phyloP scores from a whole-genome alignment of 495 filamentous ascomycete genomes.

The Tuber umbilicatum region DNA sequence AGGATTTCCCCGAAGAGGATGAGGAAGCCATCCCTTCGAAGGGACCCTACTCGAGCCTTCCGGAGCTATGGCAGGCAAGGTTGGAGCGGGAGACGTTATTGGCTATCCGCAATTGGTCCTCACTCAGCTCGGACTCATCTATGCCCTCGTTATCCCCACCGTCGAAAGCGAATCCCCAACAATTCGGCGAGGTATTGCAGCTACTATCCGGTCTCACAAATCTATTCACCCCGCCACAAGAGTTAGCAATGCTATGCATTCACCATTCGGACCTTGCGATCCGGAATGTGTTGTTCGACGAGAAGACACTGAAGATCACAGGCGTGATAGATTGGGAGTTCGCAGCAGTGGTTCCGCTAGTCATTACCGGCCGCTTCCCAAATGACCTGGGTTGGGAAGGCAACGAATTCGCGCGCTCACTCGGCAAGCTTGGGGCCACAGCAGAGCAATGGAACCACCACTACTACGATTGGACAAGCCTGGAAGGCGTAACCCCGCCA shows the following conservation, averaged over 20 bases:
- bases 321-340: constrained; percentile 43
- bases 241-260: constrained; percentile 40
- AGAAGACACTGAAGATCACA: constrained; percentile 41
- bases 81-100: constrained; percentile 36
- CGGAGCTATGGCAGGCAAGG: constrained; percentile 38
- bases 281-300: constrained; percentile 41
- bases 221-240: constrained; percentile 36
- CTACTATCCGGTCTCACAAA: constrained; percentile 34
- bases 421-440: constrained; percentile 34
- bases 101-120: constrained; percentile 40
- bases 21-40: constrained; percentile 25
- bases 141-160: constrained; percentile 33
- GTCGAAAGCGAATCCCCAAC: constrained; percentile 36
- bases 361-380: constrained; percentile 38
- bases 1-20: constrained; percentile 18
- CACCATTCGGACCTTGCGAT: constrained; percentile 42
- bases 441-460: constrained; percentile 40
- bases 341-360: constrained; percentile 39
- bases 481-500: constrained; percentile 34
- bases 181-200: constrained; percentile 39
- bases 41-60: constrained; percentile 34
- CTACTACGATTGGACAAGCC: constrained; percentile 42
- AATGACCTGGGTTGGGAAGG: constrained; percentile 42
- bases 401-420: constrained; percentile 40
- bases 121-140: constrained; percentile 33